These are phyloP conservation scores for Pleurotus platypus DNA, from an alignment of 768 basidiomycete genomes.

Conservation along the genomic window DNA sequence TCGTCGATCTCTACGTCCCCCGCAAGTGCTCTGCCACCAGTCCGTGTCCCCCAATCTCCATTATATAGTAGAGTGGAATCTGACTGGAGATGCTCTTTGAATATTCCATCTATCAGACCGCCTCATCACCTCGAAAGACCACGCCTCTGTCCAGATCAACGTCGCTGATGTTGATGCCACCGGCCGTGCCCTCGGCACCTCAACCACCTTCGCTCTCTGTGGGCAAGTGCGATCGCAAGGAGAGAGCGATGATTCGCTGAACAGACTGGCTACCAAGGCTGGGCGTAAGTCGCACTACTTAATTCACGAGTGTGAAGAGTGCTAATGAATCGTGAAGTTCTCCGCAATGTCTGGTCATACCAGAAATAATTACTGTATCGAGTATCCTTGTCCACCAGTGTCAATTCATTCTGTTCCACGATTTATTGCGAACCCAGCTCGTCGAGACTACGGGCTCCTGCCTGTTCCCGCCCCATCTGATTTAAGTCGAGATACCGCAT, in stretches of 20 bases:
- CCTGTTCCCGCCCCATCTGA: too few relatives aligned
- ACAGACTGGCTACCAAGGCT: conserved; percentile 92
- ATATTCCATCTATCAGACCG: conserved; percentile 57
- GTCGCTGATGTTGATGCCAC: conserved; percentile 91
- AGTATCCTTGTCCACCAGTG: neutral
- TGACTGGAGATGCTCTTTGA: neutral
- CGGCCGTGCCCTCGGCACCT: conserved; percentile 73
- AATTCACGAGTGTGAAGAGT: neutral
- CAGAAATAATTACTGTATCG: conserved; percentile 62
- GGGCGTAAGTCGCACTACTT: conserved; percentile 66
- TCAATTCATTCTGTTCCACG: neutral
- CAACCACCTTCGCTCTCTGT: conserved; percentile 91
- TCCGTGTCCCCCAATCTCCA: conserved; percentile 38
- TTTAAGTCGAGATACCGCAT: too few relatives aligned
- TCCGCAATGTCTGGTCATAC: conserved; percentile 96
- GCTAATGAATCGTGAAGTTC: conserved; percentile 44
- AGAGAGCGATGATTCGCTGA: conserved; percentile 95
- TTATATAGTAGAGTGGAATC: neutral
- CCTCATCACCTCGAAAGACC: conserved; percentile 97
- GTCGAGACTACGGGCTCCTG: too few relatives aligned
- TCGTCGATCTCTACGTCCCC: conserved; percentile 99
- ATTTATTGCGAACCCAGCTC: neutral
- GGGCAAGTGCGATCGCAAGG: conserved; percentile 93
- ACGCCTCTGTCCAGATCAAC: conserved; percentile 96
- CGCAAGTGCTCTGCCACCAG: conserved; percentile 99